A percentile compares a stretch with the other conserved stretches of the same genome.
These are phyloP conservation scores for Barnettozyma populi DNA, from an alignment of 805 yeast genomes.

Conservation along the genomic window DNA sequence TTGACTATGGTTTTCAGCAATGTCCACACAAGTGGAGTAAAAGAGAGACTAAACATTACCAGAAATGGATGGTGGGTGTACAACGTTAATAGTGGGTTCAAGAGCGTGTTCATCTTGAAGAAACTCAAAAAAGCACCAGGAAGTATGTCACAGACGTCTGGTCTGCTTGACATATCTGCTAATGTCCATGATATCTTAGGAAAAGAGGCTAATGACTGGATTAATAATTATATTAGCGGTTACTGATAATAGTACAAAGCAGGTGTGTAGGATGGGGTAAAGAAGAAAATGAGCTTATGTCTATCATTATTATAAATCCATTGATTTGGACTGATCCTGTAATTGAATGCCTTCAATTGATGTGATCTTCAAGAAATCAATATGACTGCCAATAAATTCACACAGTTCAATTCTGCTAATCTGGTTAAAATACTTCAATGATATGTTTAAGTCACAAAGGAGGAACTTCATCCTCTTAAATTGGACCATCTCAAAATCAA, in stretches of 20 bases:
- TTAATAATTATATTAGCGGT: slow-evolving; percentile 12
- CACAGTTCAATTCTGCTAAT: slow-evolving; percentile 42
- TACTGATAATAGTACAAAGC: too few relatives aligned
- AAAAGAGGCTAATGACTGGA: slow-evolving; percentile 19
- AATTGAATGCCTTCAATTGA: neutral
- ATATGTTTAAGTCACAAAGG: slow-evolving; percentile 44
- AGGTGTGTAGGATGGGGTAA: neutral
- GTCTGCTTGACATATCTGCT: slow-evolving; percentile 17
- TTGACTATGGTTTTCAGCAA: slow-evolving; percentile 6
- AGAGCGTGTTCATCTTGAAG: slow-evolving; percentile 15
- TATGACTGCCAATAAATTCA: slow-evolving; percentile 40
- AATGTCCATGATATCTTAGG: slow-evolving; percentile 19
- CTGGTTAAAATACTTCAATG: slow-evolving; percentile 39
- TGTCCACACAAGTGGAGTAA: neutral
- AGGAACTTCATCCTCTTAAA: slow-evolving; percentile 52
- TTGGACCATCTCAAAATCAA: slow-evolving; percentile 49
- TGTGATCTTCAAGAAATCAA: slow-evolving; percentile 31
- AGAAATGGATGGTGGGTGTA: slow-evolving; percentile 25
- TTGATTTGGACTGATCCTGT: neutral
- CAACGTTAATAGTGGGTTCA: slow-evolving; percentile 2
- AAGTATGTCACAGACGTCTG: neutral
- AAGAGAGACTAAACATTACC: slow-evolving; percentile 17
- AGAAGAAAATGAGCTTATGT: neutral
- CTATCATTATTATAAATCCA: neutral
- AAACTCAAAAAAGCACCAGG: slow-evolving; percentile 11